Evolutionary conservation across 495 filamentous ascomycete species (phyloP), one percentile per base, ranked within the genome.

Genomic region (Penicillium coffeae): DNA sequence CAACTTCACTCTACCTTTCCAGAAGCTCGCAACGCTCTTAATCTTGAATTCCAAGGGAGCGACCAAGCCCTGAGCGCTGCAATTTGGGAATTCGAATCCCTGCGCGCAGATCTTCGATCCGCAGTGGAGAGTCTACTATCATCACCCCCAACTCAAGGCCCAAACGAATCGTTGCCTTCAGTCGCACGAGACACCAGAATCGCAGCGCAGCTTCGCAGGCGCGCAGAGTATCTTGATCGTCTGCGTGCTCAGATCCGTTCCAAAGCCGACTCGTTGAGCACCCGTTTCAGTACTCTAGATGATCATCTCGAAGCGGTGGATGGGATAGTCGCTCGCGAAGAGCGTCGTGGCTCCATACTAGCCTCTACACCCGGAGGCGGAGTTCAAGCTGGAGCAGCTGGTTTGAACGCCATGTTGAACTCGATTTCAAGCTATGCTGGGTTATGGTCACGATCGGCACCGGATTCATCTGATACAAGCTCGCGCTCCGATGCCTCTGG

Each of bases 221-320:
- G 69, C 2, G 63, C 63, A 42, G 59, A 69, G 40, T 71, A 75
- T 19, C 56, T 73, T 7, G 69, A 72, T 18, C 60, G 66, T 18
- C 43, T 70, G 21, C 68, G 64, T 3, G 25, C 64, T 10, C 68
- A 66, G 27, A 66, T 75, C 48, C 59, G 55, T 13, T 54, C 54
- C 37, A 73, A 71, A 19, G 59, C 70, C 0, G 69, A 74, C 22
- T 63, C 65, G 3, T 50, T 75, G 2, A 40, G 51, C 3, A 51
- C 50, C 9, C 63, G 66, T n/a, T 62, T 75, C 37, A 59, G 59
- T 16, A 68, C 64, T 0, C 49, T 75, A 2, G 71, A 73, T 38
- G 71, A 74, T 48, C 69, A 75, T 33, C 58, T 74, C 14, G 64
- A 73, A 30, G 72, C 69, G 0, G 64, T 75, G 19, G 59, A 64